Evolutionary conservation across 2,329 filamentous ascomycete species (phyloP).

Genomic region (Grosmannia huntii): DNA sequence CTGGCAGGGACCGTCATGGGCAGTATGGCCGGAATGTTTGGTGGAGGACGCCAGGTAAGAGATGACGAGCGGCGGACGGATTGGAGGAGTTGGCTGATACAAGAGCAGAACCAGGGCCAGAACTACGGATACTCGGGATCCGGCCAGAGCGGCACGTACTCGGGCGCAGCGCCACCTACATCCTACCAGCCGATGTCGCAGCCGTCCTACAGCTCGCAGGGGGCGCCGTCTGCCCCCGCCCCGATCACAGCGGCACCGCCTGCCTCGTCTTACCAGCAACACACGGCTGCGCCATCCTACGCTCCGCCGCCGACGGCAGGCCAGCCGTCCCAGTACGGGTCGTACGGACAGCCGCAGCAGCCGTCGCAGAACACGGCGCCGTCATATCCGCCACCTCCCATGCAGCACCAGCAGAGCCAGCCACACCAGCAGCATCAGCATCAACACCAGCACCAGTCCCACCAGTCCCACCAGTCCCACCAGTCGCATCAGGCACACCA

Average conservation of each 20-base stretch:
- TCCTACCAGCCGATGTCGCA: conserved; percentile 36
- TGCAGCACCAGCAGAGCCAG: neutral
- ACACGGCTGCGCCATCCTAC: neutral
- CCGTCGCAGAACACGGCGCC: neutral
- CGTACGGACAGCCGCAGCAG: conserved; percentile 1
- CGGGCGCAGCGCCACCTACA: conserved; percentile 48
- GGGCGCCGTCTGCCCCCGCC: neutral
- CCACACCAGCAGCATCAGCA: neutral
- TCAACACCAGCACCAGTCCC: neutral
- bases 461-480: neutral
- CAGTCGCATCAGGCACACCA: neutral
- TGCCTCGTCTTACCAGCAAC: neutral
- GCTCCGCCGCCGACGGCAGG: neutral
- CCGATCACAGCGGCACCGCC: neutral
- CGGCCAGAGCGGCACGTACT: conserved; percentile 43
- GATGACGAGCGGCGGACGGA: conserved; percentile 18
- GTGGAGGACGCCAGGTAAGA: conserved; percentile 24
- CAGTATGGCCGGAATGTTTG: conserved; percentile 39
- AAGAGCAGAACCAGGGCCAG: neutral
- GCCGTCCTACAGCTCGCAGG: conserved; percentile 12
- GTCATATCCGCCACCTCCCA: neutral
- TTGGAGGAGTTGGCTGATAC: neutral
- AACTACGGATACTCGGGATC: conserved; percentile 52
- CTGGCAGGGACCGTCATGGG: conserved; percentile 41
- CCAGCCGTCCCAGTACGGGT: neutral